Base-by-base conservation (phyloP, 805 yeast species). In the Brettanomyces anomalus region DNA sequence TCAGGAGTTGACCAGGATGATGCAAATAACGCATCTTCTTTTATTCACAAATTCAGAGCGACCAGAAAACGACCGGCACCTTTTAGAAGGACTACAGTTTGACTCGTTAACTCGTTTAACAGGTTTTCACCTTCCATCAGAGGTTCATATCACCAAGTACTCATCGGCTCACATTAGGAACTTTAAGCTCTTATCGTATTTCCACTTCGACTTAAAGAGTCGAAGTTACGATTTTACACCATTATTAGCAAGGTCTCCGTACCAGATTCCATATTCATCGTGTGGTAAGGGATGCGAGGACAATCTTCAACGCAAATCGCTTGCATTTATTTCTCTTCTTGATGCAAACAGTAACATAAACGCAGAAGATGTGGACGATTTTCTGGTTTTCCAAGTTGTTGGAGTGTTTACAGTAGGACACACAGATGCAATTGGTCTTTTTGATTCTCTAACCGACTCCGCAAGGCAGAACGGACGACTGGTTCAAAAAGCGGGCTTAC, bases 21-120 rank as follows among this genome's bases (percentile, higher is more conserved):
- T 74, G 2, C 60, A 66, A 20, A 85, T 94, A 0, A 72, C 81
- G 0, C 70, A 74, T 46, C 56, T 85, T 19, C 58, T 84, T 0
- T 71, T 78, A 43, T 54, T 88, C 43, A 74, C 77, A 28, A 57
- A 69, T n/a, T 37, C 40, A 7, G 14, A 38, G 1, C 6, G 31
- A 33, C n/a, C 18, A 14, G 41, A 39, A 14, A 37, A 36, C 32
- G 51, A 46, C 31, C 20, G 43, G 14, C 43, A 41, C 3, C 26
- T 49, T 15, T 37, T 48, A n/a, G 31, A 40, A 7, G 36, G 37
- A n/a, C 20, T 47, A 7, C 13, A 11, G 5, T 42, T 36, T 40
- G 19, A 39, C 28, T 11, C 15, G 4, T 15, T 33, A 18, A 38
- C 46, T n/a, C 26, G 43, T 24, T 33, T 49, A 11, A 24, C 15